phyloP scores from a whole-genome alignment of 2,329 filamentous ascomycete species.

The Botrytis sinoallii region DNA sequence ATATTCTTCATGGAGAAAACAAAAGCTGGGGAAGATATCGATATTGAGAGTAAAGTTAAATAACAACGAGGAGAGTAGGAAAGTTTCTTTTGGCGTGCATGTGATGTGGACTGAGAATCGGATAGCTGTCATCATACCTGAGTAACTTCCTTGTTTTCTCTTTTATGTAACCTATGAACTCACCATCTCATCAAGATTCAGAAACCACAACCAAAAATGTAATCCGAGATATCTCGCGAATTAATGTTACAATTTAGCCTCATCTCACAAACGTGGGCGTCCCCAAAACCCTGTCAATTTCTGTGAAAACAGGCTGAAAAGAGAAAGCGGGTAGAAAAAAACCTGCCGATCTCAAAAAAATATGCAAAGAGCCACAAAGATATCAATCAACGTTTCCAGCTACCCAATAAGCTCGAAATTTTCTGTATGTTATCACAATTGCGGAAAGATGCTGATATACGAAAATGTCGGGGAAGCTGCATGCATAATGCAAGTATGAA shows the following conservation, averaged over 20 bases:
- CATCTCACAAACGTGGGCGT: background rate
- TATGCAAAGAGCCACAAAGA: background rate
- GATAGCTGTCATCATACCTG: background rate
- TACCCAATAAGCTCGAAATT: background rate
- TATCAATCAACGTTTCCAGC: background rate
- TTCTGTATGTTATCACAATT: background rate
- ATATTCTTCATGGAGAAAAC: background rate
- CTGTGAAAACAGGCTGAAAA: too few relatives aligned
- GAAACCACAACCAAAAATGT: background rate
- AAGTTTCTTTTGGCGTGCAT: background rate
- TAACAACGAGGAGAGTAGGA: background rate
- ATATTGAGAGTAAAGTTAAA: background rate
- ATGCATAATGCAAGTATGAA: background rate
- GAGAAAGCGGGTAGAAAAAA: background rate
- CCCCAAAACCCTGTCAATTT: too few relatives aligned
- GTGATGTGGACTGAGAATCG: background rate
- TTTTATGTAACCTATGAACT: background rate
- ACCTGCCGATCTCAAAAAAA: rapidly evolving
- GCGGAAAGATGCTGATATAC: background rate
- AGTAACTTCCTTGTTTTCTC: background rate
- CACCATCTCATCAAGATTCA: rapidly evolving
- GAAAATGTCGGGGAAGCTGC: background rate
- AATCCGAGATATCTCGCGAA: too few relatives aligned
- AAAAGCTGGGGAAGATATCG: background rate
- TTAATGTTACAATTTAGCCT: too few relatives aligned